A percentile compares a stretch with the other conserved stretches of the same genome.
Evolutionary conservation across 805 yeast genomes (phyloP).

Genomic region (Citeromyces matritensis): DNA sequence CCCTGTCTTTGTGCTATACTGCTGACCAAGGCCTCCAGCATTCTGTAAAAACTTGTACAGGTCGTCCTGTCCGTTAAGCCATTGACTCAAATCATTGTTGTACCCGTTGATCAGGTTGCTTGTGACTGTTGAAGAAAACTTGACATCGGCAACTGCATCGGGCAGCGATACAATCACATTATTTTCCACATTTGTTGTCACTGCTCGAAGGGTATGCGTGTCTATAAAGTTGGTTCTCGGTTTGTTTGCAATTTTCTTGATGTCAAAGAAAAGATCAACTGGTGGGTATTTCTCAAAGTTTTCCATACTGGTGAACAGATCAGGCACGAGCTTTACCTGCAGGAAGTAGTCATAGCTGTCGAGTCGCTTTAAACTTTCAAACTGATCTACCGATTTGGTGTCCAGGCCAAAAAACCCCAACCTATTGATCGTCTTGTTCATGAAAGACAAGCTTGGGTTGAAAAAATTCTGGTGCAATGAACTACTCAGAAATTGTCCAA

Average conservation of each 20-base stretch:
- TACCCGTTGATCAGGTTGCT: conserved; percentile 7
- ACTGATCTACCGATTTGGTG: background rate
- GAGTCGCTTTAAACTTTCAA: conserved; percentile 3
- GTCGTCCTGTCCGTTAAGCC: conserved; percentile 6
- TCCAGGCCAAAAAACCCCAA: conserved; percentile 2
- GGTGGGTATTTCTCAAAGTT: conserved; percentile 11
- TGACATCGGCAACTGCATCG: conserved; percentile 10
- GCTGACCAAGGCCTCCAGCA: background rate
- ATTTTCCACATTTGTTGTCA: conserved; percentile 10
- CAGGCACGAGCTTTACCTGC: conserved; percentile 15
- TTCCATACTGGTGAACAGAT: conserved; percentile 11
- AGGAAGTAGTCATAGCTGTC: conserved; percentile 11
- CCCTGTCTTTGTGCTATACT: background rate
- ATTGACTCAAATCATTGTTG: conserved; percentile 5
- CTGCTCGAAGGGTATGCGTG: conserved; percentile 1
- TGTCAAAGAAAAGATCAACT: conserved; percentile 15
- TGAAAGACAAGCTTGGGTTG: conserved; percentile 3
- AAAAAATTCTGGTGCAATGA: conserved; percentile 1
- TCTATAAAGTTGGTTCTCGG: background rate
- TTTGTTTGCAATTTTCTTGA: conserved; percentile 3
- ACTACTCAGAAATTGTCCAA: conserved; percentile 2
- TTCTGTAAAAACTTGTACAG: conserved; percentile 1
- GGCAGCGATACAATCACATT: conserved; percentile 12
- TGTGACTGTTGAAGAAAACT: conserved; percentile 13
- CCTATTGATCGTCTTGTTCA: conserved; percentile 1